These are phyloP conservation scores for Verticillium tricorpus DNA, from an alignment of 2,329 filamentous ascomycete species.

Conservation along the genomic window DNA sequence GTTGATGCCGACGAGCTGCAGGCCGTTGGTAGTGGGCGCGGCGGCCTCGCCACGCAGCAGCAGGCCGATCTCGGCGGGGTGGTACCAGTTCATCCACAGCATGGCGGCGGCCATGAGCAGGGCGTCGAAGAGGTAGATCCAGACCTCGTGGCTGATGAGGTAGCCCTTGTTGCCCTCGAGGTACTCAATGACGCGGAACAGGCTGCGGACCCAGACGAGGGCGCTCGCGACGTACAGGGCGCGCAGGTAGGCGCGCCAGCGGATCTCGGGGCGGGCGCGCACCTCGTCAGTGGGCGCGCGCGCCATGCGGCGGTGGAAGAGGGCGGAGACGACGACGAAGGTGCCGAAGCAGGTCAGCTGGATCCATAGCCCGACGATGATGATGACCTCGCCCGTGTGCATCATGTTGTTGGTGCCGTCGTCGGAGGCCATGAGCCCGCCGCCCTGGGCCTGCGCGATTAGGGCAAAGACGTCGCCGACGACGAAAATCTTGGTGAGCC, in stretches of 20 bases:
- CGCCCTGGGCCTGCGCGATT: conserved; percentile 42
- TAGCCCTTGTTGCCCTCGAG: conserved; percentile 21
- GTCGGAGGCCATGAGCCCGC: conserved; percentile 25
- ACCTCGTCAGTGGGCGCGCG: conserved; percentile 13
- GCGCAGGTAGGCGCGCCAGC: conserved; percentile 28
- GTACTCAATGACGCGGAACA: conserved; percentile 15
- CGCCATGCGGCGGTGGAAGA: conserved; percentile 39
- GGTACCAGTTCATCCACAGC: background rate
- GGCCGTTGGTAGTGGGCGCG: background rate
- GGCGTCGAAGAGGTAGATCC: conserved; percentile 38
- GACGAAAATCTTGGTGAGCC: conserved; percentile 53
- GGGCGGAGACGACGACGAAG: conserved; percentile 42
- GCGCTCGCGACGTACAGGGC: conserved; percentile 46
- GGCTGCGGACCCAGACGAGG: conserved; percentile 36
- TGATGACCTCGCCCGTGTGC: conserved; percentile 40
- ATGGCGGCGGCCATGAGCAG: conserved; percentile 28
- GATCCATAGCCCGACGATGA: conserved; percentile 51
- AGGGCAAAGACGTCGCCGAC: conserved; percentile 49
- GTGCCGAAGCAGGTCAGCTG: conserved; percentile 54
- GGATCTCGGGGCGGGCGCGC: conserved; percentile 13
- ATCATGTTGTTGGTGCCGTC: conserved; percentile 4
- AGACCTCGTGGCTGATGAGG: conserved; percentile 33
- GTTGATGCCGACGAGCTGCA: background rate
- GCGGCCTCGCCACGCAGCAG: background rate
- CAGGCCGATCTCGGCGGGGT: background rate